phyloP scores from a whole-genome alignment of 1,284 basidiomycete genomes.

The Cutaneotrichosporon sp. region DNA sequence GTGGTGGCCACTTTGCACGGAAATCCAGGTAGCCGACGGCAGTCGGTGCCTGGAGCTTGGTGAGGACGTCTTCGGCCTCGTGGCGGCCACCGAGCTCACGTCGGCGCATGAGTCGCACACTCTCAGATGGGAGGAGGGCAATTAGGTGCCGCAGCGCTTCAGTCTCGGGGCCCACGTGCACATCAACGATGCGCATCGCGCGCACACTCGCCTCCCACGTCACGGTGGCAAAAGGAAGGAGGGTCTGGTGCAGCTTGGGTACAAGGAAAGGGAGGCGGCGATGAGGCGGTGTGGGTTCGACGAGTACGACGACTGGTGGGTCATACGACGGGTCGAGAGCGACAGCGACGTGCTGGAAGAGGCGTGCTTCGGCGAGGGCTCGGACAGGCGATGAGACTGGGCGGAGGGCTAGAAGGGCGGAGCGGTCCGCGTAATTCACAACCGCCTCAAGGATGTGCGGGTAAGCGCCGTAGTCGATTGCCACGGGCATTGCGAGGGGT shows the following conservation, averaged over 20 bases:
- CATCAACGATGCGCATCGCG: slow-evolving; percentile 8
- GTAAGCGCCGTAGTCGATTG: slow-evolving; percentile 4
- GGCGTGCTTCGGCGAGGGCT: slow-evolving; percentile 1
- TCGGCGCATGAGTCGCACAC: slow-evolving; percentile 4
- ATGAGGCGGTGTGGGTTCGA: neutral
- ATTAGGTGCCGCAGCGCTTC: slow-evolving; percentile 10
- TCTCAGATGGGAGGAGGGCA: neutral
- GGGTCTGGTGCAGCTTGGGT: slow-evolving; percentile 6
- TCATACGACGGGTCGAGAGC: neutral
- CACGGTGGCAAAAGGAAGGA: neutral
- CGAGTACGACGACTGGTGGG: neutral
- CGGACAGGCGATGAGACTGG: neutral
- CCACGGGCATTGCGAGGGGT: neutral
- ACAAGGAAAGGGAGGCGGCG: slow-evolving; percentile 7
- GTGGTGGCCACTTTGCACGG: slow-evolving; percentile 4
- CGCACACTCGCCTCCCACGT: neutral
- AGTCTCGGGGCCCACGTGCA: slow-evolving; percentile 3
- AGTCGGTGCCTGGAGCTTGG: slow-evolving; percentile 7
- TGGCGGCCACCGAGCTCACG: slow-evolving; percentile 5
- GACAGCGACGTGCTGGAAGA: slow-evolving; percentile 6
- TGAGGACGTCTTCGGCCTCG: slow-evolving; percentile 8
- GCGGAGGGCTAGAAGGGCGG: neutral
- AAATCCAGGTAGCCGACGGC: slow-evolving; percentile 6
- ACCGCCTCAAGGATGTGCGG: slow-evolving; percentile 8
- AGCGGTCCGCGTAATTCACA: neutral